Conservation (phyloP, 2,329 filamentous ascomycete genomes). For the Xenosphaeropsis pyriputrescens region DNA sequence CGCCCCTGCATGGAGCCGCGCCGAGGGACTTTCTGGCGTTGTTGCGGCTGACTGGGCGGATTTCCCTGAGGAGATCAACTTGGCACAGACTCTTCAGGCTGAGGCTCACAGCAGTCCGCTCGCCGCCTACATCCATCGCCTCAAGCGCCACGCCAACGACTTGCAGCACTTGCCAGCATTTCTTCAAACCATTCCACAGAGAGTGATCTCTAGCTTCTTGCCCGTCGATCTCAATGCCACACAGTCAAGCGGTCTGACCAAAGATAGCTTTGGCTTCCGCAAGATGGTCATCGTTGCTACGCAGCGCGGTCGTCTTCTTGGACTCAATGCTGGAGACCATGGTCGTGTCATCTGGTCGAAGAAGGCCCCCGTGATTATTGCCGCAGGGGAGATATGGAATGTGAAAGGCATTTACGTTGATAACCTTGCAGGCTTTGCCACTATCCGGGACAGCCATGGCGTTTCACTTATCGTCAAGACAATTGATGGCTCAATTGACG, state of each 20-base stretch:
- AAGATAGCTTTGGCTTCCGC: slow-evolving; percentile 76
- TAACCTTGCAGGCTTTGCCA: slow-evolving; percentile 31
- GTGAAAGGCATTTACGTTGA: slow-evolving; percentile 53
- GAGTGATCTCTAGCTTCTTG: slow-evolving; percentile 45
- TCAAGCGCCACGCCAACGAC: slow-evolving; percentile 69
- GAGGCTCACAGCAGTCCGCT: slow-evolving; percentile 74
- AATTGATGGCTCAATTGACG: slow-evolving; percentile 34
- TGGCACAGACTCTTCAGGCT: slow-evolving; percentile 69
- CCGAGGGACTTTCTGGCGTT: slow-evolving; percentile 70
- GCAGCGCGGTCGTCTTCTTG: slow-evolving; percentile 63
- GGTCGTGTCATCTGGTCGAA: slow-evolving; percentile 66
- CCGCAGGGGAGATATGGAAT: slow-evolving; percentile 41
- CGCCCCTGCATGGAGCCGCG: slow-evolving; percentile 62
- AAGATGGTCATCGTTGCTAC: slow-evolving; percentile 76
- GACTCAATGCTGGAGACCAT: slow-evolving; percentile 60
- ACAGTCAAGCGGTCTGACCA: slow-evolving; percentile 31
- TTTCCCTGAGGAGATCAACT: slow-evolving; percentile 53
- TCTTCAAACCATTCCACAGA: slow-evolving; percentile 52
- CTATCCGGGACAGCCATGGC: slow-evolving; percentile 28
- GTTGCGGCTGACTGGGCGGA: slow-evolving; percentile 71
- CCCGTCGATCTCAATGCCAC: slow-evolving; percentile 34
- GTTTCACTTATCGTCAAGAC: slow-evolving; percentile 43
- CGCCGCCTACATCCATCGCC: slow-evolving; percentile 74
- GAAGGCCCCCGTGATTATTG: slow-evolving; percentile 39
- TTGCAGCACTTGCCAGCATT: slow-evolving; percentile 63